These are phyloP conservation scores for Pontederia paniculata DNA, from an alignment of 176 grass and related monocot genomes.

Conservation along the genomic window DNA sequence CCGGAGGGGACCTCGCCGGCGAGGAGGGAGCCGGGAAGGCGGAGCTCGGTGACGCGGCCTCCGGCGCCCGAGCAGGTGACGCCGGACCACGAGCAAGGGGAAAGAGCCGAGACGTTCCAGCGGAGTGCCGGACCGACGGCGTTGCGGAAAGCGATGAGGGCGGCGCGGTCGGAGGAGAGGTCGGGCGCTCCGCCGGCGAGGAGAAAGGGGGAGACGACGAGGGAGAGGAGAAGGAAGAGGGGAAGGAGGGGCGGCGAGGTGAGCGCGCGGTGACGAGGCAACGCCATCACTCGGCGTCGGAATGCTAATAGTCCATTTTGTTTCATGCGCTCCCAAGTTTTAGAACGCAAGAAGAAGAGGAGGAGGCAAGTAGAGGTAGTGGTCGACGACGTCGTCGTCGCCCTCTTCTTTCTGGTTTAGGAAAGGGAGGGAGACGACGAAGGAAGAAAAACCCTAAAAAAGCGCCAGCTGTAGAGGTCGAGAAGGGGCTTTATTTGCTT, in stretches of 20 bases:
- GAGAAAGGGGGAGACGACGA: not conserved
- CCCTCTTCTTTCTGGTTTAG: no score
- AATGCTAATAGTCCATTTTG: no score
- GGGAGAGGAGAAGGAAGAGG: not conserved
- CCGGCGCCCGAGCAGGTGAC: constrained; percentile 25
- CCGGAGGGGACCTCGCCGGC: constrained; percentile 25
- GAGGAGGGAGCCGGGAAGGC: constrained; percentile 33
- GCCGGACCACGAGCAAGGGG: constrained; percentile 52
- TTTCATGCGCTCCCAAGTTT: no score
- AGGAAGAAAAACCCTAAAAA: no score
- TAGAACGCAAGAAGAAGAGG: no score
- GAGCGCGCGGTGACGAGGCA: not conserved
- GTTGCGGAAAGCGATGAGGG: not conserved
- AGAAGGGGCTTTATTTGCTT: no score
- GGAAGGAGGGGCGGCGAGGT: not conserved
- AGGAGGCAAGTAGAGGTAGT: no score
- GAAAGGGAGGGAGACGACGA: no score
- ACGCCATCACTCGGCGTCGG: no score
- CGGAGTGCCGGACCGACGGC: constrained; percentile 2
- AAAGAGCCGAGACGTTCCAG: constrained; percentile 29
- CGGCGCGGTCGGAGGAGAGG: not conserved
- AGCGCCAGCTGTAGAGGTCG: no score
- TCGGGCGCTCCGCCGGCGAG: not conserved
- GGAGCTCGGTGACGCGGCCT: constrained; percentile 35
- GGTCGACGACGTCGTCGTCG: no score